Conservation (phyloP, 495 filamentous ascomycete genomes). For the Aspergillus indologenus region DNA sequence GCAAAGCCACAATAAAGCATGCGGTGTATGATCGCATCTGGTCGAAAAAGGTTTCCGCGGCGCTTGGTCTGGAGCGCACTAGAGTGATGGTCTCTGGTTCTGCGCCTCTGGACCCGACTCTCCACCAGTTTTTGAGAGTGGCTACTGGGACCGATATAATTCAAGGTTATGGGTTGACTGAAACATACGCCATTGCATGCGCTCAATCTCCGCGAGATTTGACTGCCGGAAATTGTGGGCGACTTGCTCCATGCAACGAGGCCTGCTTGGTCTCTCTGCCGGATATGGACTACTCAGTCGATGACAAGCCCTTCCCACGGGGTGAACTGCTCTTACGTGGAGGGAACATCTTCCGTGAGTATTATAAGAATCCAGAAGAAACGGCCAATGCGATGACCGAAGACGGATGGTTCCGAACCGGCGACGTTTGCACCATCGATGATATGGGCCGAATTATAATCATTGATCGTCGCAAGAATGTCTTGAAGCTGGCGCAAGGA, state of each 20-base stretch:
- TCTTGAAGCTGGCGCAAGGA: slow-evolving; percentile 94
- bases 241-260: slow-evolving; percentile 63
- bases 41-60: slow-evolving; percentile 81
- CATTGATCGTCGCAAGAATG: slow-evolving; percentile 96
- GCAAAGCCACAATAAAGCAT: slow-evolving; percentile 76
- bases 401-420: slow-evolving; percentile 97
- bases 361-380: slow-evolving; percentile 85
- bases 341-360: slow-evolving; percentile 72
- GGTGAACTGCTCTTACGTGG: slow-evolving; percentile 88
- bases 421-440: slow-evolving; percentile 84
- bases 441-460: slow-evolving; percentile 83
- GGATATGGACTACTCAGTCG: slow-evolving; percentile 89
- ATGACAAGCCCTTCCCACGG: slow-evolving; percentile 89
- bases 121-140: slow-evolving; percentile 86
- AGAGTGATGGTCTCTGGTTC: slow-evolving; percentile 81
- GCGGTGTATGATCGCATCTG: slow-evolving; percentile 88
- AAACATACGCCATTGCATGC: slow-evolving; percentile 80
- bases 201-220: slow-evolving; percentile 69
- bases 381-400: slow-evolving; percentile 76
- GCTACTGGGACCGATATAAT: slow-evolving; percentile 74
- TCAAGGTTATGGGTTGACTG: slow-evolving; percentile 93
- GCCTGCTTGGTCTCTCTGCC: slow-evolving; percentile 81
- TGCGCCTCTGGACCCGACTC: slow-evolving; percentile 81
- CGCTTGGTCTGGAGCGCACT: slow-evolving; percentile 72
- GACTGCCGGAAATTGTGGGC: slow-evolving; percentile 77